These are phyloP conservation scores for Stentor roeselii DNA, from an alignment of 73 alveolate species.

Conservation along the genomic window DNA sequence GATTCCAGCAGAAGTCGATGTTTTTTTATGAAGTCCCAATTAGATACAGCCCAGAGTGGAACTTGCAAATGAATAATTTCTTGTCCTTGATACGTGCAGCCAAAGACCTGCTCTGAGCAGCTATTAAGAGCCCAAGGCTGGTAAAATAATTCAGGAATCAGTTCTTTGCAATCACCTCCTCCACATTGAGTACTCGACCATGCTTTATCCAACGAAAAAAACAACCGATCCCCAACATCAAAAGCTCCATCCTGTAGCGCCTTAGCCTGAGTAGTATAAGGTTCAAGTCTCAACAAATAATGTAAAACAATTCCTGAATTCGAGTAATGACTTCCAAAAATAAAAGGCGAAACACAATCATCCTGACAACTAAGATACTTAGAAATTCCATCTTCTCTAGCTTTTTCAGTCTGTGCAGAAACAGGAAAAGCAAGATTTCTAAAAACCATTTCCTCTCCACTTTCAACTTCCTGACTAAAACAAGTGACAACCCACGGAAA, in stretches of 20 bases:
- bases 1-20: constrained; percentile 66
- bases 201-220: constrained; percentile 60
- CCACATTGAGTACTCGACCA: constrained; percentile 59
- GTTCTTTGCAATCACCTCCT: constrained; percentile 88
- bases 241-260: constrained; percentile 70
- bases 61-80: constrained; percentile 61
- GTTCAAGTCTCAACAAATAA: constrained; percentile 80
- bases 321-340: constrained; percentile 72
- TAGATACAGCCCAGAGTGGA: constrained; percentile 57
- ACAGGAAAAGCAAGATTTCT: constrained; percentile 81
- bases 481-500: constrained; percentile 94
- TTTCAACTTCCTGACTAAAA: constrained; percentile 58
- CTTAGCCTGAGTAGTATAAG: constrained; percentile 71
- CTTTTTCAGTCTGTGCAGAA: constrained; percentile 80
- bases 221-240: constrained; percentile 85
- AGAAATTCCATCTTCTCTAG: constrained; percentile 36
- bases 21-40: constrained; percentile 56
- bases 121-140: constrained; percentile 72
- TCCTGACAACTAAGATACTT: constrained; percentile 21
- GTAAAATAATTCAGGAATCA: constrained; percentile 92
- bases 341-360: constrained; percentile 23
- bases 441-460: constrained; percentile 53
- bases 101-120: constrained; percentile 65
- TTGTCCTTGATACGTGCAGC: constrained; percentile 51
- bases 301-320: constrained; percentile 66